Evolutionary conservation across 768 basidiomycete genomes (phyloP), one percentile per base, ranked within the genome.

Genomic region (Mycena leptocephala): DNA sequence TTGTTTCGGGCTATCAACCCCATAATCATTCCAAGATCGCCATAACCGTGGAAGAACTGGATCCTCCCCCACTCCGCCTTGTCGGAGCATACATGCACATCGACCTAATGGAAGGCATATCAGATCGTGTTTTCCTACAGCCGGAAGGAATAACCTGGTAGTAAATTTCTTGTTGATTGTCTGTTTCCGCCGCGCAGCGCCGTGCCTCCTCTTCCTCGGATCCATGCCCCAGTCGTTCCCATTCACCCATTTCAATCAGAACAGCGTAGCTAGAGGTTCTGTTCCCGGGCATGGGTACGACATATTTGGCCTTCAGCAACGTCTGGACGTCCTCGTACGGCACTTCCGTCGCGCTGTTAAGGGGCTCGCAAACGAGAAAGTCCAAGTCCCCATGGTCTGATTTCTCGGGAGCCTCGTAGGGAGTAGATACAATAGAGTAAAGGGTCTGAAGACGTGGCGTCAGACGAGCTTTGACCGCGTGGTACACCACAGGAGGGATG

Each of bases 1-100:
- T 84, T 83, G 67, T 89, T 90, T 48, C 88, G 87, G 11, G 87
- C 89, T 22, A 95, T 82, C 18, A 93, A 81, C 13, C 91, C 90
- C 61, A 95, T 82, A 20, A 95, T 93, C 90, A 94, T 93, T 0
- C 92, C 92, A 22, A 95, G 86, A 78, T 95, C 94, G 11, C 94
- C 94, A 78, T 94, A 95, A 1, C 90, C 89, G 72, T 91, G 88
- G 79, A 90, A 90, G 82, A 94, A 90, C 28, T 87, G 80, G 20
- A 90, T 82, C 26, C 91, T 86, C 28, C 92, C 86, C 82, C 84
- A 90, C 79, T 90, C 90, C 24, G 84, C 87, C 78, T 83, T 82
- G 80, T 90, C 87, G 3, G 78, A 81, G 78, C 93, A 93, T 4
- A 93, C 89, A 75, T 90, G 88, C 20, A 95, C 88, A 77, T 95